phyloP scores from a whole-genome alignment of 208 protist species.

The Crithidia thermophila region DNA sequence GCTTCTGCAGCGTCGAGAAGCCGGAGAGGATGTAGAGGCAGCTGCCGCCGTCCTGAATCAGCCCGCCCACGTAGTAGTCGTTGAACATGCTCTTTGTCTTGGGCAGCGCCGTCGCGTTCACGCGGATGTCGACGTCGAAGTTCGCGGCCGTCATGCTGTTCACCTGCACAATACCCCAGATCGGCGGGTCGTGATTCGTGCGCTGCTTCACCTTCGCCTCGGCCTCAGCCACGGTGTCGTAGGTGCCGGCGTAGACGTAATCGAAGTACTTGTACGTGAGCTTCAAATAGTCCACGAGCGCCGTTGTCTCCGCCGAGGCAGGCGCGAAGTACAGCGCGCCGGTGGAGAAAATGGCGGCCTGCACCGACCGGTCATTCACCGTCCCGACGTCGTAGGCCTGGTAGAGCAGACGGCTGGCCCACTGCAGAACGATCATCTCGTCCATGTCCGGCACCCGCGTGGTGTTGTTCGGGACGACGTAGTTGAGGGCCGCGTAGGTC shows the following conservation, averaged over 20 bases:
- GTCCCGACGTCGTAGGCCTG: slow-evolving; percentile 17
- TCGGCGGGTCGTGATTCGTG: slow-evolving; percentile 32
- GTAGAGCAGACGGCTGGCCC: slow-evolving; percentile 45
- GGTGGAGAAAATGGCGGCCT: slow-evolving; percentile 39
- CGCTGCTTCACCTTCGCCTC: slow-evolving; percentile 28
- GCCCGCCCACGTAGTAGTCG: slow-evolving; percentile 37
- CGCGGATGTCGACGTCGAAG: slow-evolving; percentile 53
- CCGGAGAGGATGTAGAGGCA: slow-evolving; percentile 56
- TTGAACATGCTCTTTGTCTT: slow-evolving; percentile 24
- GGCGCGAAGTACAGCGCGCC: slow-evolving; percentile 60
- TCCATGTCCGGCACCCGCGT: slow-evolving; percentile 46
- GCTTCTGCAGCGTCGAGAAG: slow-evolving; percentile 52
- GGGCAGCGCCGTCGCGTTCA: slow-evolving; percentile 55
- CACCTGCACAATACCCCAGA: slow-evolving; percentile 56
- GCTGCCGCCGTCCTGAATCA: slow-evolving; percentile 18
- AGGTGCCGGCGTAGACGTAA: slow-evolving; percentile 53
- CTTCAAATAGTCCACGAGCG: slow-evolving; percentile 41
- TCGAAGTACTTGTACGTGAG: slow-evolving; percentile 38
- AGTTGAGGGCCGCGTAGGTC: slow-evolving; percentile 17
- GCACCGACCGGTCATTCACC: slow-evolving; percentile 22
- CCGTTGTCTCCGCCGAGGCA: slow-evolving; percentile 24
- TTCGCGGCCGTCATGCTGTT: slow-evolving; percentile 32
- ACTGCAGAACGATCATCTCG: slow-evolving; percentile 53
- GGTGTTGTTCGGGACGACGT: slow-evolving; percentile 27
- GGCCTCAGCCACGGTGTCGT: slow-evolving; percentile 22